Percentiles rank a stretch among this genome's conserved stretches.
These are phyloP conservation scores for Aegilops speltoides DNA, from an alignment of 176 grass and related monocot species.

Conservation along the genomic window DNA sequence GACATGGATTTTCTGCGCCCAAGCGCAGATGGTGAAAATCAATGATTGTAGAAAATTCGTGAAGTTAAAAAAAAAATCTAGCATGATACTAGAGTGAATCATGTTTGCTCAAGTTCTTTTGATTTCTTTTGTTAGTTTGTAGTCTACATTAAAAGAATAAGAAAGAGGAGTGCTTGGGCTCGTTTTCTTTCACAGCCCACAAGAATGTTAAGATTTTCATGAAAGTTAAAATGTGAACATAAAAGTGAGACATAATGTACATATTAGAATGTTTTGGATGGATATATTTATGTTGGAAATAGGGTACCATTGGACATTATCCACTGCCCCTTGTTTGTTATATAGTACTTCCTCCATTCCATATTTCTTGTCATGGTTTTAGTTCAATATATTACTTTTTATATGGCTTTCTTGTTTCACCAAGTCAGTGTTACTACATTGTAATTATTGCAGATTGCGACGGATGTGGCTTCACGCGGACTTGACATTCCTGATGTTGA, in stretches of 20 bases:
- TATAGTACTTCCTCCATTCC: neutral
- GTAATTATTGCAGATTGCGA: slow-evolving; percentile 73
- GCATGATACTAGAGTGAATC: neutral
- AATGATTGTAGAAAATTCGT: neutral
- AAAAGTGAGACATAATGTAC: neutral
- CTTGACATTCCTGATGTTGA: slow-evolving; percentile 99
- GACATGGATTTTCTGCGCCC: neutral
- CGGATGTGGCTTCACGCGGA: slow-evolving; percentile 93
- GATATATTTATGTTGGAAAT: neutral
- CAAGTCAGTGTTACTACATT: slow-evolving; percentile 12
- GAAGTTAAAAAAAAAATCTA: neutral
- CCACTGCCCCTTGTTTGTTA: slow-evolving; percentile 8
- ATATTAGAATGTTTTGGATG: neutral
- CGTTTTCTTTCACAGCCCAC: neutral
- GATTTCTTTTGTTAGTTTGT: neutral
- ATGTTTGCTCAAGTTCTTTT: neutral
- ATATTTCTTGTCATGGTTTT: too few species aligned
- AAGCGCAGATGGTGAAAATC: neutral
- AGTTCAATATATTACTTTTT: neutral
- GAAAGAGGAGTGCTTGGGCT: neutral
- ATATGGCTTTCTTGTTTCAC: slow-evolving; percentile 9
- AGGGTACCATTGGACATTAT: neutral
- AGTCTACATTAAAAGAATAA: neutral
- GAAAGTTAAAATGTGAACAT: slow-evolving; percentile 3
- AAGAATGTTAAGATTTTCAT: slow-evolving; percentile 3